These are phyloP conservation scores for Dendrobium officinale DNA, from an alignment of 106 monocot genomes.

Conservation along the genomic window DNA sequence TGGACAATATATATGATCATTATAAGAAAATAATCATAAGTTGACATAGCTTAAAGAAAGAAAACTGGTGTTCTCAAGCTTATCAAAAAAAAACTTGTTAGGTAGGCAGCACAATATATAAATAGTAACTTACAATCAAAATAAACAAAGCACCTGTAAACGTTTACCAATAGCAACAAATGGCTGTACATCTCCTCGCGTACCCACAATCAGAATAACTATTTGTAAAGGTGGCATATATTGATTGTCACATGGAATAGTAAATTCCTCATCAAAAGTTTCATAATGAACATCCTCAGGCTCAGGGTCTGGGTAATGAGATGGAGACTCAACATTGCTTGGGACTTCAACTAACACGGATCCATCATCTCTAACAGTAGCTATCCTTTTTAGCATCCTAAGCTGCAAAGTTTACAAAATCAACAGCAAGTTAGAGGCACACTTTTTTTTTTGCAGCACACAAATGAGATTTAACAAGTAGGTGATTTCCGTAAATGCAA, in stretches of 20 bases:
- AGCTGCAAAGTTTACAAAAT: constrained; percentile 29
- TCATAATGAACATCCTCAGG: constrained; percentile 31
- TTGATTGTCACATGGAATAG: constrained; percentile 41
- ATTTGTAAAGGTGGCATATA: constrained; percentile 72
- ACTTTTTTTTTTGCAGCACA: not conserved
- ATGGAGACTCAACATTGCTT: constrained; percentile 33
- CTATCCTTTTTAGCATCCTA: constrained; percentile 76
- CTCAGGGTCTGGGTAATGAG: constrained; percentile 21
- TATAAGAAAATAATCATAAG: too few species aligned
- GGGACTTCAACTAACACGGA: constrained; percentile 72
- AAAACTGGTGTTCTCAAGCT: not conserved
- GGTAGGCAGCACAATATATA: not conserved
- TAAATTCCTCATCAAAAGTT: constrained; percentile 35
- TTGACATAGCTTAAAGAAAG: too few species aligned
- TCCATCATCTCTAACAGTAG: constrained; percentile 73
- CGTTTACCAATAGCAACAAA: constrained; percentile 90
- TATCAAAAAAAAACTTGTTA: not conserved
- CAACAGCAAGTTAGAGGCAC: not conserved
- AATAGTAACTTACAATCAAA: not conserved
- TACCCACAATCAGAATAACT: constrained; percentile 90
- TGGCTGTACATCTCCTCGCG: constrained; percentile 92
- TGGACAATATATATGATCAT: not conserved
- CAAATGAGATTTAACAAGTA: not conserved
- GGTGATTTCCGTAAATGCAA: not conserved
- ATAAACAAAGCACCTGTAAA: constrained; percentile 52